A percentile compares a stretch with the other conserved stretches of the same genome.
These are phyloP conservation scores for Xylariaceae sp. DNA, from an alignment of 2,329 filamentous ascomycete genomes.

Conservation along the genomic window DNA sequence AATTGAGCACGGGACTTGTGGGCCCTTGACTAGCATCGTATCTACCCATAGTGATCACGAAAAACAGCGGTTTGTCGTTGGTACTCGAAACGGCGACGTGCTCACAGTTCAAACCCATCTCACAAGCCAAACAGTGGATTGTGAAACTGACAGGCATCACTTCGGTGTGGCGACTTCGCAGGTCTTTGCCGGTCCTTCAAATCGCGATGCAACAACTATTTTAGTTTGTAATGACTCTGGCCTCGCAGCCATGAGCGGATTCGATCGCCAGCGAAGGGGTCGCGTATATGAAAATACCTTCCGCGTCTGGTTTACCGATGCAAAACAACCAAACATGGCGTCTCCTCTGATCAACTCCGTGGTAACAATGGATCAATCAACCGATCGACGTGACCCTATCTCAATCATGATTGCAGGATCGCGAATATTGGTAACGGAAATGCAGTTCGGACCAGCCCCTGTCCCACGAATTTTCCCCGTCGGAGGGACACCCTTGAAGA, in stretches of 20 bases:
- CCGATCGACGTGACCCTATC: constrained; percentile 39
- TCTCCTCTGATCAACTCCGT: constrained; percentile 50
- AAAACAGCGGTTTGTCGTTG: constrained; percentile 38
- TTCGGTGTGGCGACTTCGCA: constrained; percentile 31
- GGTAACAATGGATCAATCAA: constrained; percentile 41
- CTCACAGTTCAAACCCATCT: constrained; percentile 36
- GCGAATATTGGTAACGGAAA: constrained; percentile 51
- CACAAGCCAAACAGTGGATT: constrained; percentile 12
- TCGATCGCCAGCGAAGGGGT: constrained; percentile 1
- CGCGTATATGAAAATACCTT: constrained; percentile 40
- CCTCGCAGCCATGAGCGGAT: constrained; percentile 26
- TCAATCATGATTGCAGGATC: constrained; percentile 51
- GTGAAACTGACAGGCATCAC: constrained; percentile 17
- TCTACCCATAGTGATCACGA: constrained; percentile 28
- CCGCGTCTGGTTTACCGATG: constrained; percentile 52
- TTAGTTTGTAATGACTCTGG: constrained; percentile 38
- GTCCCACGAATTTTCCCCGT: constrained; percentile 30
- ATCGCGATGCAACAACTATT: constrained; percentile 44
- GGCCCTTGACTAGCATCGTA: constrained; percentile 48
- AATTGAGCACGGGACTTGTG: constrained; percentile 13
- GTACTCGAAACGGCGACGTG: constrained; percentile 53
- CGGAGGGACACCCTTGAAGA: constrained; percentile 45
- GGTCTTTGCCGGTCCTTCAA: constrained; percentile 26
- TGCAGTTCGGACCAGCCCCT: constrained; percentile 38
- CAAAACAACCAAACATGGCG: constrained; percentile 42